Evolutionary conservation across 805 yeast genomes (phyloP), one percentile per base, ranked within the genome.

Genomic region (Lipomyces yamadae): DNA sequence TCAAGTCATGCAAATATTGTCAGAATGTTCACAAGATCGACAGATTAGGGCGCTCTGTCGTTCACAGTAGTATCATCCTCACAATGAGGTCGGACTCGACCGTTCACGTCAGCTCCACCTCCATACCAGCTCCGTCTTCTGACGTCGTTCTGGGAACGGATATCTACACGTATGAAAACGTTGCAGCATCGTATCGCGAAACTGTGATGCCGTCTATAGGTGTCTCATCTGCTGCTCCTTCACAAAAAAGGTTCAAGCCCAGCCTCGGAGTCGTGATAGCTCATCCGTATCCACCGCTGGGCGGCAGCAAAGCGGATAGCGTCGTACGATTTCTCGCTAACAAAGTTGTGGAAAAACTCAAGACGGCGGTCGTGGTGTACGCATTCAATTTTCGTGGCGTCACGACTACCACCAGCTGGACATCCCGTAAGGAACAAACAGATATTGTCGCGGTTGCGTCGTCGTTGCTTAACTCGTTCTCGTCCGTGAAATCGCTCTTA

Each of bases 231-330:
- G 55, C 61, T 30, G 58, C 56, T 56, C 60, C 42, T 35, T 58
- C 53, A 61, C 58, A 8, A 48, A 39, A 33, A 48, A 39, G 30
- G 48, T n/a, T 56, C 18, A 34, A 58, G 39, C 70, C 70, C n/a
- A 29, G 45, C 6, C 56, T 67, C 7, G 70, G 70, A 4, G 68
- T 65, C 30, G 71, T 68, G 29, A 57, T 68, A 52, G 66, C 70
- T 6, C 71, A 68, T 57, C 70, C 71, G 29, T 68, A 68, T 56
- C 69, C 71, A 11, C 71, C 71, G 4, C 58, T 67, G 1, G 71
- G 71, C 29, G 71, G 71, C 6, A 54, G 58, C 8, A 68, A 68
- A 55, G 30, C 70, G 13, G 71, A 68, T 45, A 64, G 61, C 3
- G 64, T 61, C 4, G 69, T 68, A n/a, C 60, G 62, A 33, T 66